A percentile compares a stretch with the other conserved stretches of the same genome.
Evolutionary conservation across 2,329 filamentous ascomycete genomes (phyloP).

Genomic region (Fusarium keratoplasticum): DNA sequence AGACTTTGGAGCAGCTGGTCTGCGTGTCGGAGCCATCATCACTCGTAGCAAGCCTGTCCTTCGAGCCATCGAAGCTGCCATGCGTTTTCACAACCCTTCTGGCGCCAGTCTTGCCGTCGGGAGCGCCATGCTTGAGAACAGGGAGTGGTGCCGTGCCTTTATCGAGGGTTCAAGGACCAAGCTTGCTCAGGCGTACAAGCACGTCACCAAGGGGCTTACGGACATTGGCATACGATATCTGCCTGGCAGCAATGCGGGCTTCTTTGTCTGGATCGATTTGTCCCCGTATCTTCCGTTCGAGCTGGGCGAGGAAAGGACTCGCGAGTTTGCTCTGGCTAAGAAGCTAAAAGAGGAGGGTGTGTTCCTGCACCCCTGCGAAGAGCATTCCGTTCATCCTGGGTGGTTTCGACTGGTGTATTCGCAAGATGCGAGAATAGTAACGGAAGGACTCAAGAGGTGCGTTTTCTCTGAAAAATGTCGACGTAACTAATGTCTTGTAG

Average conservation of each 20-base stretch:
- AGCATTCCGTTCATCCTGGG: slow-evolving; percentile 58
- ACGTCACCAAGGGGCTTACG: slow-evolving; percentile 52
- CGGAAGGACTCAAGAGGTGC: slow-evolving; percentile 52
- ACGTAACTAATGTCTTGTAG: slow-evolving; percentile 20
- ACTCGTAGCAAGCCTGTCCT: slow-evolving; percentile 49
- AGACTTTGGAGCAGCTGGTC: slow-evolving; percentile 65
- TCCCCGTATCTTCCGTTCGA: slow-evolving; percentile 54
- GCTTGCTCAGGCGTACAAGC: slow-evolving; percentile 55
- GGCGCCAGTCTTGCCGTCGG: slow-evolving; percentile 57
- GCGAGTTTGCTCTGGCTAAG: slow-evolving; percentile 59
- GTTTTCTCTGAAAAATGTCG: background rate
- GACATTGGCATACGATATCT: slow-evolving; percentile 58
- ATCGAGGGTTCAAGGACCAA: slow-evolving; percentile 53
- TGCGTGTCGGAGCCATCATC: slow-evolving; percentile 63
- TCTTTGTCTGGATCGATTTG: slow-evolving; percentile 68
- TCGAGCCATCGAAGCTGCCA: slow-evolving; percentile 51
- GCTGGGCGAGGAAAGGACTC: slow-evolving; percentile 45
- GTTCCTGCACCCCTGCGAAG: slow-evolving; percentile 61
- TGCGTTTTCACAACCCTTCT: slow-evolving; percentile 61
- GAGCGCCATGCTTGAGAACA: slow-evolving; percentile 59
- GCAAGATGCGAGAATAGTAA: slow-evolving; percentile 50
- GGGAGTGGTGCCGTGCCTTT: slow-evolving; percentile 58
- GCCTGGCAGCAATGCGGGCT: slow-evolving; percentile 63
- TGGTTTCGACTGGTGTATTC: slow-evolving; percentile 67
- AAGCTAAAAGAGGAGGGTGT: slow-evolving; percentile 59